Base-by-base conservation (phyloP, 73 alveolate genomes). In the Tetrahymena malaccensis region DNA sequence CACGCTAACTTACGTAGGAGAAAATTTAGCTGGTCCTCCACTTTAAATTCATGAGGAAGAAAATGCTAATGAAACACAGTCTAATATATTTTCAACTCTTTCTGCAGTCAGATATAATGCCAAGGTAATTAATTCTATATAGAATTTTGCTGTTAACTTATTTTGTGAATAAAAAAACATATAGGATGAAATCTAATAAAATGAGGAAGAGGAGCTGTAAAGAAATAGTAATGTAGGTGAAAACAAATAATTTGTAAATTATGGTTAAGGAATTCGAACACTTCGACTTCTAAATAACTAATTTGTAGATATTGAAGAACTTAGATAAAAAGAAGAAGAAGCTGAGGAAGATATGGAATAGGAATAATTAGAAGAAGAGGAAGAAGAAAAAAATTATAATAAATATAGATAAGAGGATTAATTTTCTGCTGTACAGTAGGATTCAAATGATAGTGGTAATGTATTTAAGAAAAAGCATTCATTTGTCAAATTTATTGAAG, bases 301-400 rank as follows among this genome's bases (percentile, higher is more conserved):
- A 84, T 85, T 85, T 12, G 93, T 84, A 38, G 96, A 94, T 94
- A 43, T 85, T 19, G 96, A 94, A 17, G 96, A 94, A 84, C 85
- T 55, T 31, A 85, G 44, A 70, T 85, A 40, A 85, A n/a, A 35
- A 35, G 96, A 94, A 17, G 25, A 37, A n/a, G 94, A 94, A 34
- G 96, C 93, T 27, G 96, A 94, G 84, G 94, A 94, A 34, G 96
- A 94, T 38, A 85, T 84, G 58, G 56, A 85, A 85, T 38, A 85
- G 38, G 58, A 85, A n/a, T 85, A 94, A 94, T 94, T 55, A 85
- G 85, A 94, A 34, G 96, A 94, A 58, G 96, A 94, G 34, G 96
- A 94, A 55, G 84, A 94, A 84, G 96, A 94, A 85, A 35, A 83
- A 43, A 94, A 94, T 15, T 70, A 70, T 22, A 22, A 70, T 11